Evolutionary conservation across 2,329 filamentous ascomycete genomes (phyloP), one percentile per base, ranked within the genome.

Genomic region (Pestalotiopsis fici): DNA sequence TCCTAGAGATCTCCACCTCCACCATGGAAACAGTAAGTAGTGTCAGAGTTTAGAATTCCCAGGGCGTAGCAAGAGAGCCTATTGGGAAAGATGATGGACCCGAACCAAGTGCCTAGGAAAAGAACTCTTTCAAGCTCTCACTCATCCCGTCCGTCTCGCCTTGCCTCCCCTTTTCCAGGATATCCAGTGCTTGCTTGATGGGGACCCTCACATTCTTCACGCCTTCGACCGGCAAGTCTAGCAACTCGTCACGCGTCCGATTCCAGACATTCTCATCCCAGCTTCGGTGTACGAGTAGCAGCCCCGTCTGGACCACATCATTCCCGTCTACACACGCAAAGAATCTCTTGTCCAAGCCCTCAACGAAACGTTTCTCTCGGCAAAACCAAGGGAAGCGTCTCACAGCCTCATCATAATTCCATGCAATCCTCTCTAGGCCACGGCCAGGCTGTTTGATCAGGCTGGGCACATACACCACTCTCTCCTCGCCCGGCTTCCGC

Each of bases 331-430:
- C 65, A 37, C 67, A 67, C 4, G 67, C 64, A 23, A 67, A 69
- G 62, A 65, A 67, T 15, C 21, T 63, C 21, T 18, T 70, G 28
- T 70, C 67, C 28, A 69, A 60, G 6, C 66, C 67, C 66, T 70
- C 67, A 25, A 67, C 27, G 27, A 70, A 70, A 1, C 67, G 65
- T 43, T 64, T 65, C 66, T 67, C 60, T 15, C 64, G 43, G 23
- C 68, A 70, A 13, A 70, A 66, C 69, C 66, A 69, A 62, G 69
- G 69, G 28, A 70, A 70, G 31, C 66, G 54, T 60, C 50, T 65
- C 63, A 69, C 67, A 13, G 67, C 68, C 59, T 70, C 68, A 27
- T 68, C 62, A 43, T 65, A 70, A 39, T 25, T 66, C 69, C 69
- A 69, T 21, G 6, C 37, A 18, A 67, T 57, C 11, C 25, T 66